phyloP scores from a whole-genome alignment of 2,329 filamentous ascomycete species.

The Alternaria incomplexa region DNA sequence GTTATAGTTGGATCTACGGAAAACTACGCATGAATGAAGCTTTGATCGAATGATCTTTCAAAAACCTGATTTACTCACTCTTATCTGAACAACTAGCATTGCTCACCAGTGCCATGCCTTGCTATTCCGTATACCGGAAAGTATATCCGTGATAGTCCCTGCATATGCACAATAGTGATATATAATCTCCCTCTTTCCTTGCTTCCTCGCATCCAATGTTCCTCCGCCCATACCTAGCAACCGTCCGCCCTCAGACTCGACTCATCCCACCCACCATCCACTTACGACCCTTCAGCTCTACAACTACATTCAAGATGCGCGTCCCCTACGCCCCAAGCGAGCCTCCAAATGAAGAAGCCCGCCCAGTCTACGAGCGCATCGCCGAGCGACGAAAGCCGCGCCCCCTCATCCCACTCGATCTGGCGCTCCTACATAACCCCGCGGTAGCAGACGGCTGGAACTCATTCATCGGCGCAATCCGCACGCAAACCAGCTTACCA shows the following conservation, averaged over 20 bases:
- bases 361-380: slow-evolving; percentile 58
- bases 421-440: slow-evolving; percentile 62
- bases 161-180: slow-evolving; percentile 2
- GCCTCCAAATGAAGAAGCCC: slow-evolving; percentile 55
- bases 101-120: not conserved
- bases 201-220: not conserved
- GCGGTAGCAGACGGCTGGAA: slow-evolving; percentile 65
- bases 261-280: not conserved
- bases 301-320: slow-evolving; percentile 55
- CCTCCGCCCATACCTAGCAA: not conserved
- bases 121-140: slow-evolving; percentile 8
- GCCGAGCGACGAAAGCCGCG: slow-evolving; percentile 59
- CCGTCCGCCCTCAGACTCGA: not conserved
- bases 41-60: not conserved
- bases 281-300: slow-evolving; percentile 8
- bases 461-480: slow-evolving; percentile 63
- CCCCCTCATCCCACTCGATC: slow-evolving; percentile 62
- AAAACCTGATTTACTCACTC: not conserved
- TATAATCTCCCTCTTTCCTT: slow-evolving; percentile 3
- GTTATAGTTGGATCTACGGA: slow-evolving; percentile 14
- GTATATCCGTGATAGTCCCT: slow-evolving; percentile 5
- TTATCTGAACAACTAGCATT: not conserved
- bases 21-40: not conserved
- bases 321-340: slow-evolving; percentile 61
- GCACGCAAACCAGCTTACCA: slow-evolving; percentile 59